phyloP scores from a whole-genome alignment of 257 asterid species.

The Nicotiana tabacum region DNA sequence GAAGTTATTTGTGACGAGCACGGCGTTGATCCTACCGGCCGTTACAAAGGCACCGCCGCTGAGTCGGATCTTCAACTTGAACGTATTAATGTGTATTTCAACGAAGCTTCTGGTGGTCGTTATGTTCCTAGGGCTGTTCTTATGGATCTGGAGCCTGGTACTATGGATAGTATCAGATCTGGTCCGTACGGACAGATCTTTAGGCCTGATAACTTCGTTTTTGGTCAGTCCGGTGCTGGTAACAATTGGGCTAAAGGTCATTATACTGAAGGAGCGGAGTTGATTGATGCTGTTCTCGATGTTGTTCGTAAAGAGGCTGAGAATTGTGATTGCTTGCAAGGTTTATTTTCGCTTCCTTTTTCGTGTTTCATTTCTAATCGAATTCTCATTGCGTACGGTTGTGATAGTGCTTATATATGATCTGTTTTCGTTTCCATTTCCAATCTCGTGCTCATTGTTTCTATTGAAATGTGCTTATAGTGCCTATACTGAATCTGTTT shows the following conservation, averaged over 20 bases:
- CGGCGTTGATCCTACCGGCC: conserved; percentile 51
- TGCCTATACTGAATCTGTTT: no score
- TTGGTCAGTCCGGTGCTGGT: conserved; percentile 63
- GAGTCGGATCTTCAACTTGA: conserved; percentile 42
- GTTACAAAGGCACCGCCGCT: conserved; percentile 41
- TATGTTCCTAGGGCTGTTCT: conserved; percentile 63
- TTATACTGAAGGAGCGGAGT: conserved; percentile 65
- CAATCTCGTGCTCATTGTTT: no score
- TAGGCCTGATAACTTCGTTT: conserved; percentile 57
- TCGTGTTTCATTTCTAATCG: not conserved
- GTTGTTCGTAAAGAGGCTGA: conserved; percentile 69
- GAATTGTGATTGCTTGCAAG: conserved; percentile 68
- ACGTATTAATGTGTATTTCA: conserved; percentile 54
- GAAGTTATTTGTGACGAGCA: conserved; percentile 63
- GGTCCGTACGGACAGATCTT: conserved; percentile 60
- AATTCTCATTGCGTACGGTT: not conserved
- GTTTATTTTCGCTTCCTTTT: conserved; percentile 14
- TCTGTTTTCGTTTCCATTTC: no score
- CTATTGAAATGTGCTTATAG: no score
- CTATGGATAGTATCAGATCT: conserved; percentile 60
- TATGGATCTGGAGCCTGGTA: conserved; percentile 71
- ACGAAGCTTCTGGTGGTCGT: conserved; percentile 61
- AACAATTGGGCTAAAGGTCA: conserved; percentile 73
- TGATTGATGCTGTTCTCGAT: conserved; percentile 63
- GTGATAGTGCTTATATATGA: not conserved